These are phyloP conservation scores for Cryptosporidium canis DNA, from an alignment of 169 alveolate species.

Conservation along the genomic window DNA sequence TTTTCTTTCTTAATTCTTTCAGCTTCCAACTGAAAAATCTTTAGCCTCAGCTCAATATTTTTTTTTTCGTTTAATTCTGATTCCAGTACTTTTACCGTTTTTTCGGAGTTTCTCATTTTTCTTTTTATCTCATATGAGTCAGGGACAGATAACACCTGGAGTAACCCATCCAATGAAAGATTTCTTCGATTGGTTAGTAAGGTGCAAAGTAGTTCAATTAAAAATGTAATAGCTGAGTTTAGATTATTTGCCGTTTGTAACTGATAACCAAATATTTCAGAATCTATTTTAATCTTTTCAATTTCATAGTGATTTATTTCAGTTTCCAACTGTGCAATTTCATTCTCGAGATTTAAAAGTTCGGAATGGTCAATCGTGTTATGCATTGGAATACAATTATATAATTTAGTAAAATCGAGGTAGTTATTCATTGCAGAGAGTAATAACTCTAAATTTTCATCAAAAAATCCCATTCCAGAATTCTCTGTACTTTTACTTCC, in stretches of 20 bases:
- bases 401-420: background rate
- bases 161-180: background rate
- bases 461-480: background rate
- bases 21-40: slow-evolving; percentile 24
- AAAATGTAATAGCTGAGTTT: background rate
- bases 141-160: background rate
- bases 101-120: background rate
- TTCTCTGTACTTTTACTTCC: background rate
- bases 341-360: background rate
- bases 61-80: slow-evolving; percentile 25
- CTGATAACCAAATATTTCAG: slow-evolving; percentile 5
- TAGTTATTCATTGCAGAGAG: background rate
- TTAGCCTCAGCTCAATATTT: background rate
- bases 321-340: slow-evolving; percentile 14
- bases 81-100: background rate
- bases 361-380: background rate
- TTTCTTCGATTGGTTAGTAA: background rate
- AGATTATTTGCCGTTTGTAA: background rate
- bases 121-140: slow-evolving; percentile 7
- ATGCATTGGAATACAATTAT: background rate
- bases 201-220: background rate
- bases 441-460: background rate
- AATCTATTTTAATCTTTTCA: slow-evolving; percentile 8
- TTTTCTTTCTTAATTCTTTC: slow-evolving; percentile 17
- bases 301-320: slow-evolving; percentile 11